A percentile compares a stretch with the other conserved stretches of the same genome.
These are phyloP conservation scores for Calcarisporium arbuscula DNA, from an alignment of 2,329 filamentous ascomycete species.

Conservation along the genomic window DNA sequence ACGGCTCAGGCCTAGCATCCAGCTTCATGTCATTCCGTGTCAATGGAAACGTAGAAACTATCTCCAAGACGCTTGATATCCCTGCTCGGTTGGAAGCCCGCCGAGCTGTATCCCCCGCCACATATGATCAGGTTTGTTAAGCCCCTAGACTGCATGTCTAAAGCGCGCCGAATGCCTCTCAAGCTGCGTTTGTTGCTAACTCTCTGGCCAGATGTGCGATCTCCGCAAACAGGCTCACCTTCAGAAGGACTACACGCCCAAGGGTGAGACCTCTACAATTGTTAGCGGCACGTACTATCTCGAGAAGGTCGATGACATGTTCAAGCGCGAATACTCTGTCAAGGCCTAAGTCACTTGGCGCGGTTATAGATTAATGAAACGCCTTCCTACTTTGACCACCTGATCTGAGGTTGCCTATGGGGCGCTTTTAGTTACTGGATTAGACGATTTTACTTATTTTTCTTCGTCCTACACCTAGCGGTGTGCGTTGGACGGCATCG, in stretches of 20 bases:
- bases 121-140: constrained; percentile 63
- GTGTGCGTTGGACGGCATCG: too few relatives aligned
- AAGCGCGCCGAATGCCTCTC: too few relatives aligned
- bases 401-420: too few relatives aligned
- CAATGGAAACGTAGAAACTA: constrained; percentile 61
- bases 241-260: constrained; percentile 69
- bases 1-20: constrained; percentile 68
- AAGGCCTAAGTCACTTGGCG: constrained; percentile 62
- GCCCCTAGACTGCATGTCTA: too few relatives aligned
- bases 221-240: constrained; percentile 79
- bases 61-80: constrained; percentile 64
- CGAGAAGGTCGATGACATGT: constrained; percentile 76
- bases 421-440: too few relatives aligned
- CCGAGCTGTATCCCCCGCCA: constrained; percentile 60
- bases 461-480: too few relatives aligned
- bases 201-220: constrained; percentile 59
- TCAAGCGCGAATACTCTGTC: constrained; percentile 70
- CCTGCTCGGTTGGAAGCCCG: constrained; percentile 61
- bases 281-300: constrained; percentile 69
- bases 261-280: constrained; percentile 62
- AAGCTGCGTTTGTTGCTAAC: constrained; percentile 18
- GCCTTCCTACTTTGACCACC: too few relatives aligned
- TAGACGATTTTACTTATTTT: too few relatives aligned
- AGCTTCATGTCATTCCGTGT: constrained; percentile 70
- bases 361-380: too few relatives aligned